These are phyloP conservation scores for Moesziomyces sp. DNA, from an alignment of 1,284 basidiomycete genomes.

Conservation along the genomic window DNA sequence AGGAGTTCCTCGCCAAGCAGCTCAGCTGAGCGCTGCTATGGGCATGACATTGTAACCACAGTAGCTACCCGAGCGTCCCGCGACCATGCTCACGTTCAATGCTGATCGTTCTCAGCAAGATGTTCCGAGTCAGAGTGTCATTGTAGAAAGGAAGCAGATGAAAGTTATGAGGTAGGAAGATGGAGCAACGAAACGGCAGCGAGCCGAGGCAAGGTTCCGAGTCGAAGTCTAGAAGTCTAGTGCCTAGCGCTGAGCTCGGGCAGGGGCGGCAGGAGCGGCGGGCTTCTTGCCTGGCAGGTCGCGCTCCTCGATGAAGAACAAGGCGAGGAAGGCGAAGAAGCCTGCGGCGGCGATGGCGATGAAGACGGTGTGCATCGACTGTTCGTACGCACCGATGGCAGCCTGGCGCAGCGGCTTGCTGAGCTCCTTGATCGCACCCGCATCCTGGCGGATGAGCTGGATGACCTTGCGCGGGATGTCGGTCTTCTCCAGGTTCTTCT, in stretches of 20 bases:
- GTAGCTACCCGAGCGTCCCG: too few species aligned
- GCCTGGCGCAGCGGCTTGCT: conserved; percentile 48
- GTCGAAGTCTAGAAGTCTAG: too few species aligned
- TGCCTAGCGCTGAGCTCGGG: conserved; percentile 20
- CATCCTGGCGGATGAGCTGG: conserved; percentile 64
- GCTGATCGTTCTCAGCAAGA: too few species aligned
- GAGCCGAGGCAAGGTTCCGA: too few species aligned
- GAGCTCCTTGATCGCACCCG: conserved; percentile 60
- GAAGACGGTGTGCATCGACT: conserved; percentile 68
- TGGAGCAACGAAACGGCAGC: too few species aligned
- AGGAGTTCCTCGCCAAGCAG: conserved; percentile 79
- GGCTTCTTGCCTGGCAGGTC: conserved; percentile 64
- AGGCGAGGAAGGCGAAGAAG: conserved; percentile 59
- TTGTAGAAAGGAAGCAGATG: too few species aligned
- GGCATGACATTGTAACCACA: too few species aligned
- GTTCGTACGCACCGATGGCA: conserved; percentile 67
- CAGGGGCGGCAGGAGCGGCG: conserved; percentile 26
- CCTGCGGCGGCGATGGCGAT: conserved; percentile 65
- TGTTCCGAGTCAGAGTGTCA: too few species aligned
- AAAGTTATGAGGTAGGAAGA: too few species aligned
- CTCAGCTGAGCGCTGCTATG: conserved; percentile 64
- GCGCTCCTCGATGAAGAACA: conserved; percentile 67
- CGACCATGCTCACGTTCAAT: too few species aligned
- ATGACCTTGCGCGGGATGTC: conserved; percentile 63
- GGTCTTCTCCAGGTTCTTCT: conserved; percentile 55